phyloP scores from a whole-genome alignment of 495 filamentous ascomycete species.

The Aspergillus affinis region DNA sequence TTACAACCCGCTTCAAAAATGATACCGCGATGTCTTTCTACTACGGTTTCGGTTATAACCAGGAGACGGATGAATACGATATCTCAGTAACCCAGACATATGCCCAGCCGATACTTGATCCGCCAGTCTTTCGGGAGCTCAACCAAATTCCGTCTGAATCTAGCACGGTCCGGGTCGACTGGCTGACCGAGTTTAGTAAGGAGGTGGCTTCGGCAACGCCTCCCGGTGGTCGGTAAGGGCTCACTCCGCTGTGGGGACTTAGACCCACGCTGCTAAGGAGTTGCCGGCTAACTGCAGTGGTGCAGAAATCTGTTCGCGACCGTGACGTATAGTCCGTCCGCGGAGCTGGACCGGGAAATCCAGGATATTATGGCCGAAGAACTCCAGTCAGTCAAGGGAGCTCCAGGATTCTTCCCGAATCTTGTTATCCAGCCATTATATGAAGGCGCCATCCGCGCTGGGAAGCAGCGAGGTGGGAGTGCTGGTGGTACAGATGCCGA shows the following conservation, averaged over 20 bases:
- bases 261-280: too few species aligned
- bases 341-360: slow-evolving; percentile 58
- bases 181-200: background rate
- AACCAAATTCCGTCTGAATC: background rate
- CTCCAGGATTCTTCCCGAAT: slow-evolving; percentile 35
- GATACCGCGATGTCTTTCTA: slow-evolving; percentile 42
- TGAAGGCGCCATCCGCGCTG: slow-evolving; percentile 24
- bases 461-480: too few species aligned
- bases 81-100: background rate
- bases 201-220: background rate
- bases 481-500: too few species aligned
- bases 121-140: background rate
- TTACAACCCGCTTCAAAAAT: slow-evolving; percentile 26
- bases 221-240: slow-evolving; percentile 9
- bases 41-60: slow-evolving; percentile 31
- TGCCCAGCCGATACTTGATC: background rate
- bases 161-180: background rate
- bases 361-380: slow-evolving; percentile 53
- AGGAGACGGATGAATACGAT: background rate
- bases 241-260: too few species aligned
- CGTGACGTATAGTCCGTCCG: slow-evolving; percentile 32
- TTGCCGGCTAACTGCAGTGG: too few species aligned
- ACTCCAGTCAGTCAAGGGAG: slow-evolving; percentile 29
- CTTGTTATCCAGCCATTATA: slow-evolving; percentile 45
- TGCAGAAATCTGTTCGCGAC: slow-evolving; percentile 36